A percentile compares a stretch with the other conserved stretches of the same genome.
Conservation (phyloP, 1,284 basidiomycete species). For the Erythrobasidium hasegawianum region DNA sequence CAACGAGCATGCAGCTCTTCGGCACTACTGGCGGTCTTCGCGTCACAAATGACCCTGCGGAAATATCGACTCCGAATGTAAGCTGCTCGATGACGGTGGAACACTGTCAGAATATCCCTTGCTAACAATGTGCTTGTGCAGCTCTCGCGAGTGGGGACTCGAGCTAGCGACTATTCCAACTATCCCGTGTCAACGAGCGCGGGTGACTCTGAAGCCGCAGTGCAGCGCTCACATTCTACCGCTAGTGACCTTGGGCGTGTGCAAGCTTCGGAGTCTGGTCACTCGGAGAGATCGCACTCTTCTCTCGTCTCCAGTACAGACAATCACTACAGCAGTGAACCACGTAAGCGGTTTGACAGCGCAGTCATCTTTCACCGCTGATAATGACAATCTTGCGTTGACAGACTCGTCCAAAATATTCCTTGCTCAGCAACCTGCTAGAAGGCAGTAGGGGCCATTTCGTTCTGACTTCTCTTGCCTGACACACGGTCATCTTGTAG, state of each 20-base stretch:
- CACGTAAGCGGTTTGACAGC: background rate
- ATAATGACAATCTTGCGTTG: background rate
- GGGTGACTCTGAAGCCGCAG: background rate
- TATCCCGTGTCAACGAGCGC: background rate
- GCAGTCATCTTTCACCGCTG: background rate
- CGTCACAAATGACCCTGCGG: slow-evolving; percentile 20
- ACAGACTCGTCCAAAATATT: background rate
- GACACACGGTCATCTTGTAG: background rate
- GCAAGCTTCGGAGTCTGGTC: background rate
- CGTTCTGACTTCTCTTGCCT: too few relatives aligned
- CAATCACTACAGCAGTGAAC: background rate
- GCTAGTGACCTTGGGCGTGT: background rate
- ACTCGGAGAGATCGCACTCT: background rate
- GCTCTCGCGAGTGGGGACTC: slow-evolving; percentile 23
- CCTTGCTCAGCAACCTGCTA: background rate
- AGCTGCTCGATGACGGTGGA: background rate
- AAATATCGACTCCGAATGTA: slow-evolving; percentile 26
- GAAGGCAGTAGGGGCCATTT: background rate
- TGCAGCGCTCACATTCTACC: background rate
- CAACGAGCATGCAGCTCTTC: slow-evolving; percentile 33
- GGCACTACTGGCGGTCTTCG: slow-evolving; percentile 13
- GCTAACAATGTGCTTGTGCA: background rate
- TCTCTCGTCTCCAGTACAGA: background rate
- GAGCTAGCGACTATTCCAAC: slow-evolving; percentile 7
- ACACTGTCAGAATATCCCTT: too few relatives aligned